phyloP scores from a whole-genome alignment of 345 rosid species.

The Mangifera indica region DNA sequence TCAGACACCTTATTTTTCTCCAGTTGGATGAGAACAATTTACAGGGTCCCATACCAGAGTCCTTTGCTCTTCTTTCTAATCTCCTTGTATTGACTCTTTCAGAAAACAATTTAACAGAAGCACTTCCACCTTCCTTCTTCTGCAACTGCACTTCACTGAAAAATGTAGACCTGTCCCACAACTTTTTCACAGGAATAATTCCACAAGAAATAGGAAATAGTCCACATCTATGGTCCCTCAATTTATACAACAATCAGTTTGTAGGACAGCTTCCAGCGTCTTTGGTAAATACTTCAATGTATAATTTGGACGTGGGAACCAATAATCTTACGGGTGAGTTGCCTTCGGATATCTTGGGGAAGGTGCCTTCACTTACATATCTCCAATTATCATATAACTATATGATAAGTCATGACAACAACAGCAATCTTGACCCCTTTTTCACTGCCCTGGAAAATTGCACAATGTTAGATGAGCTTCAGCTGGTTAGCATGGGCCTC shows the following conservation, averaged over 20 bases:
- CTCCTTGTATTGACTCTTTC: slow-evolving; percentile 23
- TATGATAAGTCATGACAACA: slow-evolving; percentile 40
- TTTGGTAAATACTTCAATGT: slow-evolving; percentile 38
- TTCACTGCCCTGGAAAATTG: slow-evolving; percentile 44
- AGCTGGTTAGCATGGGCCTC: slow-evolving; percentile 45
- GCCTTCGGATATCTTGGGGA: slow-evolving; percentile 39
- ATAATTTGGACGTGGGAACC: slow-evolving; percentile 34
- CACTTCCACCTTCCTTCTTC: slow-evolving; percentile 43
- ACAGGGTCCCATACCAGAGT: slow-evolving; percentile 37
- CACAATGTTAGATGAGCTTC: slow-evolving; percentile 39
- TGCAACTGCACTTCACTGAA: slow-evolving; percentile 40
- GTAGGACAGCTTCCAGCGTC: slow-evolving; percentile 39
- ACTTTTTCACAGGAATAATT: slow-evolving; percentile 40
- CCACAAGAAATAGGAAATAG: slow-evolving; percentile 52
- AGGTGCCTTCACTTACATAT: slow-evolving; percentile 18
- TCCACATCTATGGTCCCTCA: slow-evolving; percentile 28
- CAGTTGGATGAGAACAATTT: slow-evolving; percentile 31
- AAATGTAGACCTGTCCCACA: slow-evolving; percentile 41
- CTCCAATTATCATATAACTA: slow-evolving; percentile 49
- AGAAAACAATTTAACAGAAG: slow-evolving; percentile 34
- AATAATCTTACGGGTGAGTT: slow-evolving; percentile 43
- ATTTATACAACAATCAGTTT: slow-evolving; percentile 42
- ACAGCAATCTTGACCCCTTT: slow-evolving; percentile 46
- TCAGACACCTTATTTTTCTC: slow-evolving; percentile 29
- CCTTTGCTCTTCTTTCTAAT: slow-evolving; percentile 31